Evolutionary conservation across 2,329 filamentous ascomycete genomes (phyloP).

Genomic region (Beauveria brongniartii): DNA sequence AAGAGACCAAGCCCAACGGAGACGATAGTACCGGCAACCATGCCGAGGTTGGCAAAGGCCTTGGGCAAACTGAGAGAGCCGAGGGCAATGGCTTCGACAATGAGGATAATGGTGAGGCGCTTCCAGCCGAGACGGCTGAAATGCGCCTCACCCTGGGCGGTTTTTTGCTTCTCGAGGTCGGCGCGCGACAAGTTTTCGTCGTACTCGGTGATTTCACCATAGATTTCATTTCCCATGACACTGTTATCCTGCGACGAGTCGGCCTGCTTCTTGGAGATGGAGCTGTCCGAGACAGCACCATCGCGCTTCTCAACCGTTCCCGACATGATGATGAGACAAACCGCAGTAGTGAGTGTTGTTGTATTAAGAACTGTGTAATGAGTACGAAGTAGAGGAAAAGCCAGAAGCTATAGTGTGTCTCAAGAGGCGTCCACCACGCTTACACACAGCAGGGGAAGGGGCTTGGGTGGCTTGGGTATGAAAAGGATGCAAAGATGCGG

Average conservation of each 20-base stretch:
- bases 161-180: slow-evolving; percentile 40
- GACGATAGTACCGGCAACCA: slow-evolving; percentile 40
- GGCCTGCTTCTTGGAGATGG: slow-evolving; percentile 2
- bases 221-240: slow-evolving; percentile 20
- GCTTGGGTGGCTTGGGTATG: not conserved
- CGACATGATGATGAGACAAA: not conserved
- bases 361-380: slow-evolving; percentile 1
- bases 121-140: slow-evolving; percentile 50
- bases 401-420: not conserved
- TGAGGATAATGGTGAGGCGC: slow-evolving; percentile 45
- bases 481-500: not conserved
- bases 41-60: slow-evolving; percentile 45
- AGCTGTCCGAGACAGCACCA: not conserved
- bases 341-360: not conserved
- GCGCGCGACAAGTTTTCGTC: slow-evolving; percentile 22
- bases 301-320: not conserved
- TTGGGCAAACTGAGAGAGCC: slow-evolving; percentile 42
- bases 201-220: slow-evolving; percentile 31
- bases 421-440: not conserved
- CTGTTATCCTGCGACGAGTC: slow-evolving; percentile 15
- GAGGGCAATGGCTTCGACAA: slow-evolving; percentile 50
- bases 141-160: slow-evolving; percentile 35
- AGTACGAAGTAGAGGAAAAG: not conserved
- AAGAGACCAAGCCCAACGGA: slow-evolving; percentile 35
- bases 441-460: not conserved